Evolutionary conservation across 257 asterid species (phyloP).

Genomic region (Echites panduratus): DNA sequence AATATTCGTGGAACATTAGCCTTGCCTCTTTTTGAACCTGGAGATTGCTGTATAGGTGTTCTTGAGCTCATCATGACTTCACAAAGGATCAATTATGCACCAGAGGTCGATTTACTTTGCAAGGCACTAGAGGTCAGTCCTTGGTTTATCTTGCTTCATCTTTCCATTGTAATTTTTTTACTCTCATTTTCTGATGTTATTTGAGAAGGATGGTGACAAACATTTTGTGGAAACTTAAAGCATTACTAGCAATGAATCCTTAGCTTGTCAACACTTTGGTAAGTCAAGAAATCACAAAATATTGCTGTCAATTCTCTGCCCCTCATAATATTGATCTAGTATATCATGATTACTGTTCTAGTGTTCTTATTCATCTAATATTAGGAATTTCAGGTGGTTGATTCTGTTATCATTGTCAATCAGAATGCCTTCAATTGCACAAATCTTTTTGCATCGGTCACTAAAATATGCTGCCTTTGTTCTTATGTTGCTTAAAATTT

Average conservation of each 20-base stretch:
- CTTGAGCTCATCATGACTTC: constrained; percentile 23
- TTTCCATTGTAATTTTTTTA: not conserved
- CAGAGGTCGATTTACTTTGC: constrained; percentile 21
- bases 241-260: not conserved
- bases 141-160: not conserved
- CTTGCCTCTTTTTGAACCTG: constrained; percentile 22
- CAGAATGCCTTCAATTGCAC: too few species aligned
- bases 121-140: constrained; percentile 24
- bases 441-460: too few species aligned
- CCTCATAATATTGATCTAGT: too few species aligned
- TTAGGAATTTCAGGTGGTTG: too few species aligned
- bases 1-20: constrained; percentile 23
- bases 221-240: too few species aligned
- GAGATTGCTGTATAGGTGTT: constrained; percentile 24
- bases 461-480: too few species aligned
- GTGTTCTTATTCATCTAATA: too few species aligned
- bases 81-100: constrained; percentile 24
- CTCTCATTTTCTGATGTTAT: too few species aligned
- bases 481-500: too few species aligned
- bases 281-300: not conserved
- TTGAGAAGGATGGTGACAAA: too few species aligned
- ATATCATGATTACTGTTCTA: not conserved
- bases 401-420: too few species aligned
- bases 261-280: not conserved
- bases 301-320: too few species aligned